Base-by-base conservation (phyloP, 108 stramenopile species). In the Mayamaea pseudoterrestris region DNA sequence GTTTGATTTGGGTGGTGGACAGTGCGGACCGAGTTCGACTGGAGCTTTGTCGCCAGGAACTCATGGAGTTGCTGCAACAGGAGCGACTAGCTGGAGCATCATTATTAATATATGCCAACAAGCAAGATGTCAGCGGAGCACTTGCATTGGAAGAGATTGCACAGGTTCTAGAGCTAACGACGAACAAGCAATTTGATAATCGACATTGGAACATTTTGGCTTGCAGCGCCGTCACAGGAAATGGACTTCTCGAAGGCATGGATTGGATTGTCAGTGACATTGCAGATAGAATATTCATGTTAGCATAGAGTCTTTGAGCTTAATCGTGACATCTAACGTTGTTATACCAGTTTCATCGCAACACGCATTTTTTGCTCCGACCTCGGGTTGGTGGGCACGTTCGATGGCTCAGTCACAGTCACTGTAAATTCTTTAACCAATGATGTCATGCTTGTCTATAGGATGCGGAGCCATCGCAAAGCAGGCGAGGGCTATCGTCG, bases 1-100 rank as follows among this genome's bases (percentile, higher is more conserved):
- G 97, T 4, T 23, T 99, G 27, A 83, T 99, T 34, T 99, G 96
- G 96, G 98, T 99, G 2, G 92, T 99, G 22, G 98, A 99, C 57
- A 81, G 76, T 41, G 68, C 80, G 9, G 98, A 99, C 49, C 48
- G 57, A 21, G 59, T 53, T 5, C 69, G 98, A 11, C 57, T 99
- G 49, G 71, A 90, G 32, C 64, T 83, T 23, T 97, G 96, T 55
- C 61, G 59, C 40, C 43, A 62, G n/a, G 96, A 98, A 69, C 66
- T 99, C 39, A 47, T 55, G 37, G 57, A 57, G 13, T 47, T 99
- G 36, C 57, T 99, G 47, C 42, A 61, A 35, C 94, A 99, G 51
- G 98, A 99, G 65, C 96, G 98, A 41, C 69, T 99, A 41, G 96
- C 95, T 0, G 98, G 98, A 1, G 96, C 98, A 0, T 80, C 87